Evolutionary conservation across 257 asterid species (phyloP).

Genomic region (Solanum habrochaites): DNA sequence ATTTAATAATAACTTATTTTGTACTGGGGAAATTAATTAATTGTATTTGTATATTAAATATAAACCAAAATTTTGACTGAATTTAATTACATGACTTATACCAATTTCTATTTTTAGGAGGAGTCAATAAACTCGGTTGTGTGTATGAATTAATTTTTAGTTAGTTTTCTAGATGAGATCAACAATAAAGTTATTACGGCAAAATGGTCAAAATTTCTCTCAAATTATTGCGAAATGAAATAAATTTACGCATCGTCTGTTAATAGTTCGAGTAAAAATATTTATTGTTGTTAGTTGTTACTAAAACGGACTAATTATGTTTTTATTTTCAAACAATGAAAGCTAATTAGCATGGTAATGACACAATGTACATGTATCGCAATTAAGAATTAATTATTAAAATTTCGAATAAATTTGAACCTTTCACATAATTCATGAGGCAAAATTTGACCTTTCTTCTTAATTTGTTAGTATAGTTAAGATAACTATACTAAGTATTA

Average conservation of each 20-base stretch:
- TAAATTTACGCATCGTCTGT: not conserved
- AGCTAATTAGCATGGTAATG: not conserved
- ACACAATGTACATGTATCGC: not conserved
- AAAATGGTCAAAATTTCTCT: not conserved
- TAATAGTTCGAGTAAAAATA: not conserved
- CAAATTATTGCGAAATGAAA: not conserved
- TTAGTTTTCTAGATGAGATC: not conserved
- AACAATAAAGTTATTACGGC: not conserved
- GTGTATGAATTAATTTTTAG: not conserved
- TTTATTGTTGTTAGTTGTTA: not conserved
- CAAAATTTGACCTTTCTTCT: not conserved
- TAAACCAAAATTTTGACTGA: not conserved
- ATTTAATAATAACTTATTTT: not conserved
- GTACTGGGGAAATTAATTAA: not conserved
- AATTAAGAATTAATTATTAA: not conserved
- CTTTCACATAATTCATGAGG: not conserved
- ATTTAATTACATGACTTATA: not conserved
- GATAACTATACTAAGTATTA: not conserved
- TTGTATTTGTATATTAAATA: not conserved
- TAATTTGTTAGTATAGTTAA: not conserved
- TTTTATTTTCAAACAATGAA: not conserved
- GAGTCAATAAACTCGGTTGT: not conserved
- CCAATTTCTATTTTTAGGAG: not conserved
- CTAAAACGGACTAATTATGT: not conserved
- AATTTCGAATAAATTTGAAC: not conserved